Conservation (phyloP, 305 asterid genomes). For the Fraxinus velutina region DNA sequence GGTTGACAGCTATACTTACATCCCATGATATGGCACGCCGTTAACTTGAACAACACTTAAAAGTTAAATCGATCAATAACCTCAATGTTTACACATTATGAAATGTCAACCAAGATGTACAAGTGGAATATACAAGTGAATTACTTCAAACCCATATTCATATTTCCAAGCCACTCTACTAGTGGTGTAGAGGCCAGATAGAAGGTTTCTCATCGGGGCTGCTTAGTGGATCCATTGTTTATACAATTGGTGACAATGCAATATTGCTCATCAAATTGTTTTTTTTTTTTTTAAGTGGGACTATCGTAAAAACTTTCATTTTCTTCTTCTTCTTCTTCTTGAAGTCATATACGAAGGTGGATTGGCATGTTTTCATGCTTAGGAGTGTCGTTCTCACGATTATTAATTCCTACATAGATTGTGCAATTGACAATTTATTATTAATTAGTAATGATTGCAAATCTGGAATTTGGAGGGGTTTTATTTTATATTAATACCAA, state of each 20-base stretch:
- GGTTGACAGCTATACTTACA: too few relatives aligned
- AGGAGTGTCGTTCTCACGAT: background rate
- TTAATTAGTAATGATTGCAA: background rate
- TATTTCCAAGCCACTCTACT: background rate
- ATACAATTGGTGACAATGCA: background rate
- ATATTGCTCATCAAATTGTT: background rate
- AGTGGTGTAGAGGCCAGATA: background rate
- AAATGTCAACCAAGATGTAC: too few relatives aligned
- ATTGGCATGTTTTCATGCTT: background rate
- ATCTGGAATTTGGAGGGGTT: background rate
- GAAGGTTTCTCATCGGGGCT: background rate
- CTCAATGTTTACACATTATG: too few relatives aligned
- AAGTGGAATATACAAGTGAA: too few relatives aligned
- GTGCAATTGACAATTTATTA: background rate
- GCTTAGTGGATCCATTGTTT: background rate
- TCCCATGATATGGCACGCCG: too few relatives aligned
- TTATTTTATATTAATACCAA: background rate
- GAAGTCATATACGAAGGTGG: background rate
- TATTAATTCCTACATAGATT: background rate
- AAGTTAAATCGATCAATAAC: too few relatives aligned
- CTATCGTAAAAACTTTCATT: too few relatives aligned
- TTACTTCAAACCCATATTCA: too few relatives aligned
- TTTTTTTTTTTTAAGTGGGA: too few relatives aligned
- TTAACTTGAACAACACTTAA: too few relatives aligned
- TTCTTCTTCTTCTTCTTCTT: too few relatives aligned